Base-by-base conservation (phyloP, 768 basidiomycete species). In the Tylopilus vinaceipallidus region DNA sequence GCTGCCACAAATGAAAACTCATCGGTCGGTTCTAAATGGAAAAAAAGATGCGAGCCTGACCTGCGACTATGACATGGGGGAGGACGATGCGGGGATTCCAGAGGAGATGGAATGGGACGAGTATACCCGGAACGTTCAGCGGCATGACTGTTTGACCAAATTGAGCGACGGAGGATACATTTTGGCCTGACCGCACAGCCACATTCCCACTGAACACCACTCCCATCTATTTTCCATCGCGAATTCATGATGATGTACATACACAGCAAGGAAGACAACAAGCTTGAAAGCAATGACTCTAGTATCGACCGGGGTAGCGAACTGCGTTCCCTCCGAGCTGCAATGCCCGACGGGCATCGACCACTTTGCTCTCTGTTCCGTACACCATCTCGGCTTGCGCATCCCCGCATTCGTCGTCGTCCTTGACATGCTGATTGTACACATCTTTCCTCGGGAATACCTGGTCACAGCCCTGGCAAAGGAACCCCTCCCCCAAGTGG, bases 91-190 rank as follows among this genome's bases (percentile, higher is more conserved):
- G 77, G 0, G 88, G 86, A 42, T 80, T 78, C 55, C 86, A 61
- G 22, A 89, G 52, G 9, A 88, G 73, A n/a, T 89, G 86, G 45
- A 90, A 75, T 7, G 86, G 81, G 3, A 76, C 86, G 3, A 90
- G 71, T 12, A 84, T 68, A 13, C 86, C 89, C 0, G 88, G 78
- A 37, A 90, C 61, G 65, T 91, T 91, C 59, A 89, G 66, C 2
- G 87, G 87, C 88, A 91, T 89, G 35, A 20, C 19, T 3, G 24
- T 37, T 35, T 14, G 14, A 34, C 9, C n/a, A 3, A 17, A 23
- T 4, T 17, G 11, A 11, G 4, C 13, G n/a, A n/a, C n/a, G n/a
- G n/a, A n/a, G n/a, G n/a, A n/a, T n/a, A n/a, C n/a, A n/a, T n/a
- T n/a, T n/a, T n/a, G n/a, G n/a, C n/a, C n/a, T n/a, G n/a, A n/a